These are phyloP conservation scores for Phanerochaete sordida DNA, from an alignment of 768 basidiomycete genomes.

Conservation along the genomic window DNA sequence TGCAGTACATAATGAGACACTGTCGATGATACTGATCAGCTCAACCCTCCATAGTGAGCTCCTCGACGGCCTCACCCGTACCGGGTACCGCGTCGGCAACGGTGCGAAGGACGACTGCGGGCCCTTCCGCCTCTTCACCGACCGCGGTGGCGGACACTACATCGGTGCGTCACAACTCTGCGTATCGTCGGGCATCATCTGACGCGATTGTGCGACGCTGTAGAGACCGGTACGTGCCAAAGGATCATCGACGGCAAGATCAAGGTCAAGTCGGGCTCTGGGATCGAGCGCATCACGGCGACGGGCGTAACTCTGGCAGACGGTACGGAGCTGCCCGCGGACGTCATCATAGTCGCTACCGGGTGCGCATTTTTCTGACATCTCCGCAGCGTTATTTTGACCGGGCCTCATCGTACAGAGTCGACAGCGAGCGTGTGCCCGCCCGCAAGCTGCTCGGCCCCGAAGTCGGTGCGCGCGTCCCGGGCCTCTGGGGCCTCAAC, in stretches of 20 bases:
- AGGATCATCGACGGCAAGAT: conserved; percentile 3
- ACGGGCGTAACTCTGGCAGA: conserved; percentile 19
- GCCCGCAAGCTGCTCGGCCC: conserved; percentile 39
- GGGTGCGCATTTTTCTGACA: no score
- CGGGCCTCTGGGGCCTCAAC: conserved; percentile 61
- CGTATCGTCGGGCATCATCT: background rate
- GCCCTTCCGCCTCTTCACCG: conserved; percentile 24
- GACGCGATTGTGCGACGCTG: background rate
- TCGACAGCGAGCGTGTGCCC: conserved; percentile 6
- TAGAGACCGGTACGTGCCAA: background rate
- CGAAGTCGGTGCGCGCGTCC: conserved; percentile 41
- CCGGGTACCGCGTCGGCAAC: conserved; percentile 52
- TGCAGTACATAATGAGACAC: no score
- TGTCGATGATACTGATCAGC: no score
- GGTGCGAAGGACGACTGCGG: conserved; percentile 51
- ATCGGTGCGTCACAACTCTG: conserved; percentile 19
- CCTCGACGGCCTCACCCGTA: conserved; percentile 51
- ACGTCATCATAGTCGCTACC: background rate
- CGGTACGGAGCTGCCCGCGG: conserved; percentile 14
- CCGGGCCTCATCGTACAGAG: no score
- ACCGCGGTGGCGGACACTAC: conserved; percentile 4
- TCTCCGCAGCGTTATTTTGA: no score
- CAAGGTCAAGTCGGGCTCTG: background rate
- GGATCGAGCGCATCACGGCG: conserved; percentile 22
- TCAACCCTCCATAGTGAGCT: conserved; percentile 30